phyloP scores from a whole-genome alignment of 2,329 filamentous ascomycete species.

The Elsinoe fawcettii region DNA sequence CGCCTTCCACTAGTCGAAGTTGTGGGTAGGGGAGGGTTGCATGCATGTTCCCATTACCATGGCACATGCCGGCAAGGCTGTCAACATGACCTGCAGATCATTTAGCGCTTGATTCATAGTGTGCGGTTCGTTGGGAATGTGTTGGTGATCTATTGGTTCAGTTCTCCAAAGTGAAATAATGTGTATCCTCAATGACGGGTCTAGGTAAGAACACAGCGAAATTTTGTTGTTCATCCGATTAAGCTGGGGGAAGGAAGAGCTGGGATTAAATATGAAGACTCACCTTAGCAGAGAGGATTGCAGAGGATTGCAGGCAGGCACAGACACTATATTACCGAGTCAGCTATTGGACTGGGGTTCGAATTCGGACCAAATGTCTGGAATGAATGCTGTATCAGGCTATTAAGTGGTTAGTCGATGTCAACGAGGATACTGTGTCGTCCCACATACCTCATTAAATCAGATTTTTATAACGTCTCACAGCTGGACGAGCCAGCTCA shows the following conservation, averaged over 20 bases:
- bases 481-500: conserved; percentile 54
- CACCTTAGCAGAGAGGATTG: neutral
- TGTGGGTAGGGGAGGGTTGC: neutral
- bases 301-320: neutral
- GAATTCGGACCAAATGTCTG: conserved; percentile 20
- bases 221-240: conserved; percentile 51
- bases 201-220: conserved; percentile 61
- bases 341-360: conserved; percentile 16
- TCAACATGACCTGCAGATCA: neutral
- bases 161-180: conserved; percentile 58
- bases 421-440: neutral
- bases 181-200: conserved; percentile 49
- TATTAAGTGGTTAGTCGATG: neutral
- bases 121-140: too few species aligned
- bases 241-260: neutral
- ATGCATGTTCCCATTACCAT: neutral
- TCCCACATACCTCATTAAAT: conserved; percentile 56
- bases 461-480: conserved; percentile 57
- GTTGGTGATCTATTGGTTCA: conserved; percentile 32
- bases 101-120: neutral
- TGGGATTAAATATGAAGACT: neutral
- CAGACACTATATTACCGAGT: neutral
- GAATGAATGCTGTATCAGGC: neutral
- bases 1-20: neutral
- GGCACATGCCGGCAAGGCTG: neutral